phyloP scores from a whole-genome alignment of 1,284 basidiomycete genomes.

The Trichosporon asahii region DNA sequence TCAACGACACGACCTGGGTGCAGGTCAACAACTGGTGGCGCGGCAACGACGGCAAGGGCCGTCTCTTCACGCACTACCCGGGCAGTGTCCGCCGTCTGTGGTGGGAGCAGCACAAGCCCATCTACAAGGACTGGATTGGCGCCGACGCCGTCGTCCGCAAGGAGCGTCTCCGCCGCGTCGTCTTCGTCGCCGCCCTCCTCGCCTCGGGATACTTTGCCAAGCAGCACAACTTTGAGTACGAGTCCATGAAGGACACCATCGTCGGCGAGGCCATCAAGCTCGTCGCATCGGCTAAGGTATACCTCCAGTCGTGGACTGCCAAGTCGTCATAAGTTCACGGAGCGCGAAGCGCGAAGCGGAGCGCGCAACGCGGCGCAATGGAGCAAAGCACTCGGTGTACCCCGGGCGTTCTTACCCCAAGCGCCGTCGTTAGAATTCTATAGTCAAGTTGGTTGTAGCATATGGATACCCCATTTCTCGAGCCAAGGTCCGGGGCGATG shows the following conservation, averaged over 20 bases:
- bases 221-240: background rate
- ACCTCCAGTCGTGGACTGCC: background rate
- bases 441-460: background rate
- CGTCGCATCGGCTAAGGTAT: background rate
- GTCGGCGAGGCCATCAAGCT: conserved; percentile 2
- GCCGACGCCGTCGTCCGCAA: conserved; percentile 18
- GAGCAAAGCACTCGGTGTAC: too few species aligned
- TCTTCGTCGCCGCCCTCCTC: background rate
- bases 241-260: background rate
- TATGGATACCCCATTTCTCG: background rate
- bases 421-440: background rate
- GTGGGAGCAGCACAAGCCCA: conserved; percentile 21
- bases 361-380: too few species aligned
- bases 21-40: conserved; percentile 26
- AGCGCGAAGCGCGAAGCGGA: too few species aligned
- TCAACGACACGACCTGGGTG: conserved; percentile 22
- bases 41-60: conserved; percentile 20
- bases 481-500: too few species aligned
- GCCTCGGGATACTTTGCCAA: background rate
- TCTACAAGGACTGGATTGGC: conserved; percentile 24
- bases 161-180: conserved; percentile 15
- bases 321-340: background rate
- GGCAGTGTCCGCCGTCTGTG: conserved; percentile 19
- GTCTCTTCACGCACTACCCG: conserved; percentile 27
- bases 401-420: too few species aligned